These are phyloP conservation scores for Cladophialophora psammophila DNA, from an alignment of 2,329 filamentous ascomycete genomes.

Conservation along the genomic window DNA sequence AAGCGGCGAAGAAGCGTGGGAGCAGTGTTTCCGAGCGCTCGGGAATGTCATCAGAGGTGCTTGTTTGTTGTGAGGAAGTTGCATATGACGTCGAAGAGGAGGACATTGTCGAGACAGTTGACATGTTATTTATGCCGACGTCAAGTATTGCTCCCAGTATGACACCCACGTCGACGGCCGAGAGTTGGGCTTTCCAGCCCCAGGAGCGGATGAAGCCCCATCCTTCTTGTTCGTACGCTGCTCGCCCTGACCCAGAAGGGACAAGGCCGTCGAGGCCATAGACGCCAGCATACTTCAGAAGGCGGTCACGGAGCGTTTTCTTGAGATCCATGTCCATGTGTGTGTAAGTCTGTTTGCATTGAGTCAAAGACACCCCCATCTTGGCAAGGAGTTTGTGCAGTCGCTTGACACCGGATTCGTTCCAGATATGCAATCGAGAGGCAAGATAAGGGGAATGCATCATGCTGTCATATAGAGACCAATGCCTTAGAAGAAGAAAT, in stretches of 20 bases:
- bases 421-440: slow-evolving; percentile 92
- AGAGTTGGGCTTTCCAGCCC: slow-evolving; percentile 95
- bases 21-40: slow-evolving; percentile 44
- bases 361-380: slow-evolving; percentile 93
- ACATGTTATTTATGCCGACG: slow-evolving; percentile 64
- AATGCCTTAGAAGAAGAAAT: slow-evolving; percentile 91
- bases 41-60: slow-evolving; percentile 28
- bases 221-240: slow-evolving; percentile 79
- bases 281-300: slow-evolving; percentile 88
- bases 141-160: slow-evolving; percentile 91
- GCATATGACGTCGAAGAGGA: slow-evolving; percentile 21
- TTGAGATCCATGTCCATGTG: slow-evolving; percentile 99
- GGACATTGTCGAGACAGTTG: slow-evolving; percentile 1
- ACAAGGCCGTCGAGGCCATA: slow-evolving; percentile 96
- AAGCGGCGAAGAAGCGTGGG: slow-evolving; percentile 65
- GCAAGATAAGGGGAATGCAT: slow-evolving; percentile 95
- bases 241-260: slow-evolving; percentile 74
- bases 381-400: slow-evolving; percentile 95
- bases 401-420: slow-evolving; percentile 83
- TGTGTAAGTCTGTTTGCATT: slow-evolving; percentile 94
- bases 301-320: slow-evolving; percentile 79
- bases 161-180: slow-evolving; percentile 91
- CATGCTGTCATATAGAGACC: slow-evolving; percentile 99
- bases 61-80: slow-evolving; percentile 33
- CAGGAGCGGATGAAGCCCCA: slow-evolving; percentile 98